These are phyloP conservation scores for Stephania cephalantha DNA, from an alignment of 164 flowering plant genomes.

Conservation along the genomic window DNA sequence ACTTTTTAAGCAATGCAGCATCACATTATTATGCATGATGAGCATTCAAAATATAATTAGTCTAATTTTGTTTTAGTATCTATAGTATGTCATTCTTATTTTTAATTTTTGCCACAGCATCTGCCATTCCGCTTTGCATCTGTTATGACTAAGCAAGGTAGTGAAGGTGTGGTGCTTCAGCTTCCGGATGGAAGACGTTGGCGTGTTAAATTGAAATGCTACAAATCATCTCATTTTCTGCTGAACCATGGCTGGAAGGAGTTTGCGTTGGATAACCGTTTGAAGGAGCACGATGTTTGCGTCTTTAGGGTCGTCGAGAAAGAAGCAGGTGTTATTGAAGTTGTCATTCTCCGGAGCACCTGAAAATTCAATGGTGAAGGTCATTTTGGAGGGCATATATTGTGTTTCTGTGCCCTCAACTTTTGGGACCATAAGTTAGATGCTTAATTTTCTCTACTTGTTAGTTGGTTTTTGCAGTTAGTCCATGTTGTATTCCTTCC, in stretches of 20 bases:
- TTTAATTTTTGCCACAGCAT: not conserved
- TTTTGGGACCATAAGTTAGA: no score
- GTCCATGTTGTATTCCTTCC: no score
- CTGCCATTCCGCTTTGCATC: constrained; percentile 3
- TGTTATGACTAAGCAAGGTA: not conserved
- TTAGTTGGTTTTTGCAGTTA: no score
- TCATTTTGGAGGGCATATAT: no score
- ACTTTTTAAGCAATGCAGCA: no score
- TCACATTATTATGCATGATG: not conserved
- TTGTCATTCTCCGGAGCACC: constrained; percentile 12
- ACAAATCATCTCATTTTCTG: not conserved
- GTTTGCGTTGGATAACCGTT: constrained; percentile 21
- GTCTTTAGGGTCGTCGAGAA: constrained; percentile 23
- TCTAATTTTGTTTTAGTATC: not conserved
- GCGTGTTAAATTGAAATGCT: not conserved
- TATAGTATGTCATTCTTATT: not conserved
- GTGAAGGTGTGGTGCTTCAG: not conserved
- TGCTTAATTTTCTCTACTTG: no score
- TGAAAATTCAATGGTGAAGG: not conserved
- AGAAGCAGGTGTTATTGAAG: constrained; percentile 7
- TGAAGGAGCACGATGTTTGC: constrained; percentile 33
- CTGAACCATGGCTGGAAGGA: constrained; percentile 18
- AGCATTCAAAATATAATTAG: not conserved
- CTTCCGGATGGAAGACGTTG: constrained; percentile 13
- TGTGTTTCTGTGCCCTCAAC: no score